Evolutionary conservation across 208 protist genomes (phyloP).

Genomic region (Angomonas ambiguus): DNA sequence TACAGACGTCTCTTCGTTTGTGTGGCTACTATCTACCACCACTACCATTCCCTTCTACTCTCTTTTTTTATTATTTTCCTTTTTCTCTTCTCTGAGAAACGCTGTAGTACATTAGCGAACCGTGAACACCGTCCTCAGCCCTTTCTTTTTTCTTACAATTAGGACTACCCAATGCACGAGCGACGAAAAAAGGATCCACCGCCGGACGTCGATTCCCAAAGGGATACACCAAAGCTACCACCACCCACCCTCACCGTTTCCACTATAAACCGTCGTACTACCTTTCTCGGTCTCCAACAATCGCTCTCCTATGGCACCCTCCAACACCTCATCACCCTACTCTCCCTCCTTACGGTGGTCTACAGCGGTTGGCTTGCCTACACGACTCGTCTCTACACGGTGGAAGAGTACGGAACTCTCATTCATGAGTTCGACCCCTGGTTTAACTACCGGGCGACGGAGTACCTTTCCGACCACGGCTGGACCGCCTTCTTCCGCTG

Average conservation of each 20-base stretch:
- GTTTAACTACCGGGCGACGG: constrained; percentile 92
- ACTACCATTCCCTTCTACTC: neutral
- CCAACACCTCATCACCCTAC: neutral
- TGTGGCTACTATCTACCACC: no score
- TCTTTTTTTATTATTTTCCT: neutral
- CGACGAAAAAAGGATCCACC: no score
- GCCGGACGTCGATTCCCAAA: no score
- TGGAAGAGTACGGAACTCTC: constrained; percentile 76
- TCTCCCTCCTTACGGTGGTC: neutral
- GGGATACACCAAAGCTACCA: no score
- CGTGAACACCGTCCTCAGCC: neutral
- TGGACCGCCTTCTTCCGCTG: constrained; percentile 97
- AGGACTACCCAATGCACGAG: no score
- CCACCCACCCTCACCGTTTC: no score
- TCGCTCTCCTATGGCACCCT: neutral
- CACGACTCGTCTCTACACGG: constrained; percentile 57
- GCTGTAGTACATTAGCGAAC: neutral
- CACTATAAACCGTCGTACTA: no score
- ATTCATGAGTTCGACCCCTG: constrained; percentile 94
- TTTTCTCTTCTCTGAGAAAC: neutral
- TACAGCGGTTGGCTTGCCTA: constrained; percentile 33
- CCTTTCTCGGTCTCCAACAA: neutral
- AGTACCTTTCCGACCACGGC: constrained; percentile 92
- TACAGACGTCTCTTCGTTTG: no score
- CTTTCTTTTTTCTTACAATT: no score